phyloP scores from a whole-genome alignment of 176 grass and related monocot genomes.

The Stipa capillata region DNA sequence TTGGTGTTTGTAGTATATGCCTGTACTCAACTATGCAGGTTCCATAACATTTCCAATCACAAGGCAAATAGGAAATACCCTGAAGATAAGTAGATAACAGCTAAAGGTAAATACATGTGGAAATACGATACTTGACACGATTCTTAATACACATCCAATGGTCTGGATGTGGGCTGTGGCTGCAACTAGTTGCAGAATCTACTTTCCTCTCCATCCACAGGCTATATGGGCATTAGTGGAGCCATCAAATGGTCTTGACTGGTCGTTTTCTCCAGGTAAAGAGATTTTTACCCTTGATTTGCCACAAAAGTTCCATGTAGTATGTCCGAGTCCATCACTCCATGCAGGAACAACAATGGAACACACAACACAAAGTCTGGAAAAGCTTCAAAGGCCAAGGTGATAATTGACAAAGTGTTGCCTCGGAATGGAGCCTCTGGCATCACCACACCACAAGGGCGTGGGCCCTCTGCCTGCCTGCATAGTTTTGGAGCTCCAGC shows the following conservation, averaged over 20 bases:
- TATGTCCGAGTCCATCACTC: not conserved
- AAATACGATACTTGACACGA: too few species aligned
- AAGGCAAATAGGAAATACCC: too few species aligned
- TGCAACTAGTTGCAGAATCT: too few species aligned
- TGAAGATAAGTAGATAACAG: too few species aligned
- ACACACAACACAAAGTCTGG: conserved; percentile 41
- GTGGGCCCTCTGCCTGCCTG: conserved; percentile 8
- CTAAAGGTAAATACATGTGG: too few species aligned
- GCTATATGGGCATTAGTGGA: too few species aligned
- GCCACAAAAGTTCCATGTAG: not conserved
- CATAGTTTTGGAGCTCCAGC: conserved; percentile 28
- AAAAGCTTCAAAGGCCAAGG: conserved; percentile 30
- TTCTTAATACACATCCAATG: too few species aligned
- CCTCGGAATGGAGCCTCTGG: conserved; percentile 42
- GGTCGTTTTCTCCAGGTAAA: not conserved
- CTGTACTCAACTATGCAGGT: too few species aligned
- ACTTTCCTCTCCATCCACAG: not conserved
- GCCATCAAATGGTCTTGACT: too few species aligned
- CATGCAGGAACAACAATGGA: conserved; percentile 1
- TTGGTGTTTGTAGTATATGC: too few species aligned
- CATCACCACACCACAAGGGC: conserved; percentile 7
- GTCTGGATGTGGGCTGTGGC: too few species aligned
- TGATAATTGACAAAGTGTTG: conserved; percentile 50
- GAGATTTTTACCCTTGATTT: not conserved
- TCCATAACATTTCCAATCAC: too few species aligned